Percentiles rank a stretch among this genome's conserved stretches.
Conservation (phyloP, 2,329 filamentous ascomycete genomes). For the Tolypocladium guangdongense region DNA sequence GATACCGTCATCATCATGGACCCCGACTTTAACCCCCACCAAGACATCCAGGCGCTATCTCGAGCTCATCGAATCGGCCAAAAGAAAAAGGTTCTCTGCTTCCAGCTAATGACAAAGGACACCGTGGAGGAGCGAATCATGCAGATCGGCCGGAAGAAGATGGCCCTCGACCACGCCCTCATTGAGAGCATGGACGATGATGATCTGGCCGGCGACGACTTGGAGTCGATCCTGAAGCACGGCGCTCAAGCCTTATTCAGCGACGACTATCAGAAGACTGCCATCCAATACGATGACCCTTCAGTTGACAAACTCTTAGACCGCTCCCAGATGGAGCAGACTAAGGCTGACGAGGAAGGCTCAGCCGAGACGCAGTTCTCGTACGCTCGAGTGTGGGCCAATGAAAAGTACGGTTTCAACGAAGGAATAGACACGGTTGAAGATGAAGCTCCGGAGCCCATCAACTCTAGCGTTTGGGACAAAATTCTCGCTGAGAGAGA, state of each 20-base stretch:
- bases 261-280: constrained; percentile 55
- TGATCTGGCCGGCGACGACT: constrained; percentile 66
- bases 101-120: constrained; percentile 82
- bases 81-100: constrained; percentile 89
- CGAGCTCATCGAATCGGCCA: constrained; percentile 94
- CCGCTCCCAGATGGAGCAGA: constrained; percentile 68
- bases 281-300: constrained; percentile 70
- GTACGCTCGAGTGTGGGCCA: constrained; percentile 85
- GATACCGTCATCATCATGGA: constrained; percentile 98
- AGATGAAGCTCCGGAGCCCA: constrained; percentile 39
- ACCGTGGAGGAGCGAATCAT: constrained; percentile 93
- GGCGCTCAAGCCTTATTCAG: constrained; percentile 81
- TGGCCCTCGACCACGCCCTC: constrained; percentile 87
- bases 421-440: constrained; percentile 46
- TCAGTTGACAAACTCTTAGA: constrained; percentile 90
- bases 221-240: constrained; percentile 80
- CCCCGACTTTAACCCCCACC: constrained; percentile 94
- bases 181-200: constrained; percentile 85
- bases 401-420: constrained; percentile 59
- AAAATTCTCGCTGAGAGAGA: constrained; percentile 79
- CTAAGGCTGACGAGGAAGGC: constrained; percentile 48
- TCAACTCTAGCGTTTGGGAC: constrained; percentile 73
- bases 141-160: constrained; percentile 89
- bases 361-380: constrained; percentile 73
- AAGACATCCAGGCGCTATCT: constrained; percentile 91